Percentiles rank a stretch among this genome's conserved stretches.
phyloP scores from a whole-genome alignment of 164 flowering plant genomes.

The Aristolochia californica region DNA sequence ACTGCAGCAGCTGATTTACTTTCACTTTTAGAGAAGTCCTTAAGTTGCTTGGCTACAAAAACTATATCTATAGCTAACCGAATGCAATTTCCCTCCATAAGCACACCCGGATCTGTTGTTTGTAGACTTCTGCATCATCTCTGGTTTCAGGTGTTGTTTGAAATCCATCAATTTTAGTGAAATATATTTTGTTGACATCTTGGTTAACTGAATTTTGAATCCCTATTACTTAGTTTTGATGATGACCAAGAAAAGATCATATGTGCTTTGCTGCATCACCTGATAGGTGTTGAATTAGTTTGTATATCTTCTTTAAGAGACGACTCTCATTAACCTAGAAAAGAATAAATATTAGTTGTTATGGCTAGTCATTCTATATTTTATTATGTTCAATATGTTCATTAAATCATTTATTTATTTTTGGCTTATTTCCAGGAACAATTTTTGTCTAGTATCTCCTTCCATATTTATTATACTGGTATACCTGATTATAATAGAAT shows the following conservation, averaged over 20 bases:
- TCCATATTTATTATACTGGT: slow-evolving; percentile 20
- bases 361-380: no score
- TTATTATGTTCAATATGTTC: no score
- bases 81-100: slow-evolving; percentile 21
- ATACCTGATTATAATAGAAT: slow-evolving; percentile 14
- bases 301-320: no score
- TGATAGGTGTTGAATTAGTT: no score
- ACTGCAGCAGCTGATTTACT: slow-evolving; percentile 60
- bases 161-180: neutral
- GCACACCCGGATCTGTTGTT: slow-evolving; percentile 39
- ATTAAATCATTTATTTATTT: neutral
- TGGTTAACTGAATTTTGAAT: neutral
- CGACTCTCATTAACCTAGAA: no score
- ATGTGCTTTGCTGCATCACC: no score
- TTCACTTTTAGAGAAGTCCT: slow-evolving; percentile 34
- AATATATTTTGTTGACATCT: neutral
- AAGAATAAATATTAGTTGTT: no score
- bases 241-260: no score
- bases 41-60: slow-evolving; percentile 1
- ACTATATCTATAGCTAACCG: no score
- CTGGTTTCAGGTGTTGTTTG: slow-evolving; percentile 63
- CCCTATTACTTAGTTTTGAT: neutral
- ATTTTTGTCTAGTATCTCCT: slow-evolving; percentile 20
- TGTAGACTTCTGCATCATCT: slow-evolving; percentile 46
- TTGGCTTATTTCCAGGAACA: slow-evolving; percentile 51